Evolutionary conservation across 108 stramenopile genomes (phyloP).

Genomic region (Epipyxis sp.): DNA sequence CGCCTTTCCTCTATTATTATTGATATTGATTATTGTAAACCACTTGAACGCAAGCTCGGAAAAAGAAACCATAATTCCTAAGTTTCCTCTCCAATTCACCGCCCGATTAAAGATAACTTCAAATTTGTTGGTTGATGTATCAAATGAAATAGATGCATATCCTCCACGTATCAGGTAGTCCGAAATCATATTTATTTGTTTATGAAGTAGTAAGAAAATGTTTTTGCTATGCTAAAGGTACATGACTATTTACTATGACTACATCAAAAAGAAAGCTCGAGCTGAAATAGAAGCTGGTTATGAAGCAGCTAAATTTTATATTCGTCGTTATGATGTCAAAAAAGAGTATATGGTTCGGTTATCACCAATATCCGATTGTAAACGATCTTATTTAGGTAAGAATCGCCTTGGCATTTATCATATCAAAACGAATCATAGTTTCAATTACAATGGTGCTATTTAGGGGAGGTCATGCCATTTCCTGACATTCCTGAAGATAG

Average conservation of each 20-base stretch:
- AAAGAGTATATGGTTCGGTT: slow-evolving; percentile 30
- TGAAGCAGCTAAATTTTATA: slow-evolving; percentile 29
- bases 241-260: slow-evolving; percentile 32
- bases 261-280: not conserved
- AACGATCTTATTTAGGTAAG: slow-evolving; percentile 24
- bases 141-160: too few relatives aligned
- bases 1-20: too few relatives aligned
- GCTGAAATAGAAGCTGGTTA: slow-evolving; percentile 21
- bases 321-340: slow-evolving; percentile 30
- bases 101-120: slow-evolving; percentile 9
- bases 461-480: slow-evolving; percentile 18
- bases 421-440: not conserved
- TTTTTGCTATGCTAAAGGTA: too few relatives aligned
- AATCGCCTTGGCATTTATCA: too few relatives aligned
- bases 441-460: slow-evolving; percentile 7
- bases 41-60: too few relatives aligned
- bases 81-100: slow-evolving; percentile 24
- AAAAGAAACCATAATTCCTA: too few relatives aligned
- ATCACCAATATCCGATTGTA: slow-evolving; percentile 23
- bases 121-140: not conserved
- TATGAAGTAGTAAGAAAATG: too few relatives aligned
- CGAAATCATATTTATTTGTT: too few relatives aligned
- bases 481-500: slow-evolving; percentile 23
- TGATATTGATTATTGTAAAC: too few relatives aligned
- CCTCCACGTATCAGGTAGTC: too few relatives aligned